Evolutionary conservation across 2,329 filamentous ascomycete genomes (phyloP).

Genomic region (Apiospora koreana): DNA sequence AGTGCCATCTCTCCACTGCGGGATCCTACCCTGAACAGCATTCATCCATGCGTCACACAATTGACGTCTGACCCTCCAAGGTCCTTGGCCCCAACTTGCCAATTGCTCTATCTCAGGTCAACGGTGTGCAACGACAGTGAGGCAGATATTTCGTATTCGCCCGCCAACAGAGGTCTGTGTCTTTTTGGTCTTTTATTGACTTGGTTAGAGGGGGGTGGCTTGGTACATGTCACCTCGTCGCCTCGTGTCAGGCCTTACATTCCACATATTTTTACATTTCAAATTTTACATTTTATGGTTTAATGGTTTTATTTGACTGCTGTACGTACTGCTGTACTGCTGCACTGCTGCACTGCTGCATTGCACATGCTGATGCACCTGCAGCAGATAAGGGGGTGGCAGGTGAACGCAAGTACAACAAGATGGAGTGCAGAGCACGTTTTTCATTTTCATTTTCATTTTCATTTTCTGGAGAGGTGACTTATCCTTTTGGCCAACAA

Average conservation of each 20-base stretch:
- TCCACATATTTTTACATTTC: too few species aligned
- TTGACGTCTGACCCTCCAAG: constrained; percentile 7
- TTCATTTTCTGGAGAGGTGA: not conserved
- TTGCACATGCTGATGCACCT: not conserved
- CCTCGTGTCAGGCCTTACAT: not conserved
- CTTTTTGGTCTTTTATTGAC: not conserved
- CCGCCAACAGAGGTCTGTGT: not conserved
- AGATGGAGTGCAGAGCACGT: not conserved
- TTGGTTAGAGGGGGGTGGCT: not conserved
- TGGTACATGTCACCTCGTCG: not conserved
- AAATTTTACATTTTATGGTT: too few species aligned
- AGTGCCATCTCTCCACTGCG: not conserved
- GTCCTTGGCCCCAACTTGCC: not conserved
- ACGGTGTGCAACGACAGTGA: not conserved
- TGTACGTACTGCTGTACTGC: not conserved
- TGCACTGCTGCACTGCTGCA: too few species aligned
- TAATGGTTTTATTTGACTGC: not conserved
- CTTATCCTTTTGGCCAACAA: not conserved
- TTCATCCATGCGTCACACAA: constrained; percentile 5
- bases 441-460: not conserved
- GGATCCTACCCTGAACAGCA: not conserved
- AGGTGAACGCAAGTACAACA: not conserved
- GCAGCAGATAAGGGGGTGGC: not conserved
- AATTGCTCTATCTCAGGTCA: not conserved
- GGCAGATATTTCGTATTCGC: not conserved